Conservation (phyloP, 352 stramenopile species). For the Plasmopara viticola region DNA sequence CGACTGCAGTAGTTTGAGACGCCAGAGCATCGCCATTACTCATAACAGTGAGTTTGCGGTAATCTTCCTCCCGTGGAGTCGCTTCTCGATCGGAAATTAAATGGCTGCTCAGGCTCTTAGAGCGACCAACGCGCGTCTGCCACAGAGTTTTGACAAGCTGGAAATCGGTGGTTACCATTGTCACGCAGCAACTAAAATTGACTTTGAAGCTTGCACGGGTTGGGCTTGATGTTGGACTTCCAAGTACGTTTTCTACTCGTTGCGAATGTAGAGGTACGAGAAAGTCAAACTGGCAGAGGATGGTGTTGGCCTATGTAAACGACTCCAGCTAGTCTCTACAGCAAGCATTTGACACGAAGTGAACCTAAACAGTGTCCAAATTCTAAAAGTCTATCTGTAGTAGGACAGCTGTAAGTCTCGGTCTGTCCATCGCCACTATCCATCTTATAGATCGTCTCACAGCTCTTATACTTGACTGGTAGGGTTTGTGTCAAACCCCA, state of each 20-base stretch:
- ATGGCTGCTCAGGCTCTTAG: conserved; percentile 20
- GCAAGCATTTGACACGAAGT: too few relatives aligned
- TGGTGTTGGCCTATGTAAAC: conserved; percentile 6
- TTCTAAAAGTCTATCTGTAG: too few relatives aligned
- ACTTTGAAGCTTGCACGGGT: neutral
- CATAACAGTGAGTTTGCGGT: conserved; percentile 8
- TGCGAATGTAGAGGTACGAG: conserved; percentile 22
- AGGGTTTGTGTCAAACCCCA: too few relatives aligned
- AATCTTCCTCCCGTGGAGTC: conserved; percentile 5
- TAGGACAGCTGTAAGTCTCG: too few relatives aligned
- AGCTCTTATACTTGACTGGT: too few relatives aligned
- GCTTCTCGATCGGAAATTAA: conserved; percentile 3
- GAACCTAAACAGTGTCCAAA: too few relatives aligned
- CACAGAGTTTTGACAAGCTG: conserved; percentile 53
- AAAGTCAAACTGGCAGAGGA: conserved; percentile 14
- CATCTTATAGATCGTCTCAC: too few relatives aligned
- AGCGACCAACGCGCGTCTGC: conserved; percentile 46
- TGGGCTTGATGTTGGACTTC: conserved; percentile 2
- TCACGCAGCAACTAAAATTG: neutral
- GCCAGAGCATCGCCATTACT: conserved; percentile 4
- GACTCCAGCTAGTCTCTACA: too few relatives aligned
- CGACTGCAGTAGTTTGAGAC: conserved; percentile 29
- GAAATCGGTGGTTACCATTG: conserved; percentile 18
- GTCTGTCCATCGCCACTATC: too few relatives aligned
- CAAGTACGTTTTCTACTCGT: conserved; percentile 5